These are phyloP conservation scores for Phytophthora megakarya DNA, from an alignment of 352 stramenopile genomes.

Conservation along the genomic window DNA sequence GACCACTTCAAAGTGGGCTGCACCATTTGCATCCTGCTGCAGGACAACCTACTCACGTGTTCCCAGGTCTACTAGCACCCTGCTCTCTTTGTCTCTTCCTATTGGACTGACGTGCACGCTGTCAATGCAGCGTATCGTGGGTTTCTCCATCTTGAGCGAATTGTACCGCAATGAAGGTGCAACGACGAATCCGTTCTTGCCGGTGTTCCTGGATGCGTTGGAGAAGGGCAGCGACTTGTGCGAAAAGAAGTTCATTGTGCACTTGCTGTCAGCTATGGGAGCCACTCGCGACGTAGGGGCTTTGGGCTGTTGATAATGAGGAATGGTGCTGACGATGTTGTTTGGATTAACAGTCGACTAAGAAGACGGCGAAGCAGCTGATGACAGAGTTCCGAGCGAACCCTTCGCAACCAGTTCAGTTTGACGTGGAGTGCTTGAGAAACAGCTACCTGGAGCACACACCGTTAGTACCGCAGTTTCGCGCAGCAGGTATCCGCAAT, in stretches of 20 bases:
- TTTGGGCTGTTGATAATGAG: constrained; percentile 10
- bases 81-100: background rate
- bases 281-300: constrained; percentile 51
- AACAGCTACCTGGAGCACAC: constrained; percentile 79
- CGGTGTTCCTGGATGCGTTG: constrained; percentile 84
- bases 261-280: constrained; percentile 58
- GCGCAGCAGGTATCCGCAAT: constrained; percentile 75
- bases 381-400: constrained; percentile 68
- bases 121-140: constrained; percentile 71
- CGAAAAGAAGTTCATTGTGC: constrained; percentile 82
- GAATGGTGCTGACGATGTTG: constrained; percentile 10
- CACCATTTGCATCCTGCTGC: constrained; percentile 88
- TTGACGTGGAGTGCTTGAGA: constrained; percentile 71
- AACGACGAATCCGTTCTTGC: constrained; percentile 85
- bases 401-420: constrained; percentile 47
- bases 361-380: constrained; percentile 79
- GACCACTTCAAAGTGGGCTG: constrained; percentile 92
- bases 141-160: constrained; percentile 86
- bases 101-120: background rate
- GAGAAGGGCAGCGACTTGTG: constrained; percentile 72
- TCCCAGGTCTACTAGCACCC: constrained; percentile 81
- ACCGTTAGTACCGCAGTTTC: constrained; percentile 77
- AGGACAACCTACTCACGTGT: constrained; percentile 91
- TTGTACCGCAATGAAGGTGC: constrained; percentile 82
- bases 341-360: constrained; percentile 40